These are phyloP conservation scores for Acidiella bohemica DNA, from an alignment of 495 filamentous ascomycete genomes.

Conservation along the genomic window DNA sequence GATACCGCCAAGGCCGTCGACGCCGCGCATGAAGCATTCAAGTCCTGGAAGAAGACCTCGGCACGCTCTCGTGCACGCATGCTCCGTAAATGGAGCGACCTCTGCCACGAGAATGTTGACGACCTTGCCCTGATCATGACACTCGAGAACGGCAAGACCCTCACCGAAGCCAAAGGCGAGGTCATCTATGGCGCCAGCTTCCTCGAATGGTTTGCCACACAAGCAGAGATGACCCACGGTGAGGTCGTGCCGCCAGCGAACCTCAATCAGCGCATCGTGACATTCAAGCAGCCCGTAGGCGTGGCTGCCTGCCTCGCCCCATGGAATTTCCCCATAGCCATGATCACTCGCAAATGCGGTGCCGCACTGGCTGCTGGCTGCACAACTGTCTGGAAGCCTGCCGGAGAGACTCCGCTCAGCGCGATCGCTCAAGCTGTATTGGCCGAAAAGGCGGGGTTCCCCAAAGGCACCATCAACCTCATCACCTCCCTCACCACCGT, in stretches of 20 bases:
- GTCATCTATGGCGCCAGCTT: slow-evolving; percentile 20
- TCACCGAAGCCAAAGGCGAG: slow-evolving; percentile 20
- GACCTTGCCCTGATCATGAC: slow-evolving; percentile 23
- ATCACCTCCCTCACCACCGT: slow-evolving; percentile 62
- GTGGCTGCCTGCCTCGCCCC: slow-evolving; percentile 20
- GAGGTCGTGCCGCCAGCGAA: slow-evolving; percentile 17
- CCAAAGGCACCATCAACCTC: slow-evolving; percentile 73
- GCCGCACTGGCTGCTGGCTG: slow-evolving; percentile 75
- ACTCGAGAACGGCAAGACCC: slow-evolving; percentile 23
- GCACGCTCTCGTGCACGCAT: slow-evolving; percentile 12
- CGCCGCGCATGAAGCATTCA: slow-evolving; percentile 9
- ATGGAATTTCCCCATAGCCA: slow-evolving; percentile 91
- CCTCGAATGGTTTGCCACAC: slow-evolving; percentile 21
- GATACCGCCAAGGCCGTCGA: slow-evolving; percentile 10
- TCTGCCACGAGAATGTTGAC: slow-evolving; percentile 15
- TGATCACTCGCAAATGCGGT: slow-evolving; percentile 81
- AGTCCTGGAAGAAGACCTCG: slow-evolving; percentile 10
- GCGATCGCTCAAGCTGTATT: slow-evolving; percentile 71
- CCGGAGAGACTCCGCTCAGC: slow-evolving; percentile 76
- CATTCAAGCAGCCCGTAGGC: slow-evolving; percentile 21
- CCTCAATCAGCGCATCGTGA: slow-evolving; percentile 15
- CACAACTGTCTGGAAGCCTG: slow-evolving; percentile 73
- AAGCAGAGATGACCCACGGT: slow-evolving; percentile 18
- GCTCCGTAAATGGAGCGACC: slow-evolving; percentile 18
- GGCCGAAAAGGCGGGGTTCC: slow-evolving; percentile 69